These are phyloP conservation scores for Clausena lansium DNA, from an alignment of 345 rosid species.

Conservation along the genomic window DNA sequence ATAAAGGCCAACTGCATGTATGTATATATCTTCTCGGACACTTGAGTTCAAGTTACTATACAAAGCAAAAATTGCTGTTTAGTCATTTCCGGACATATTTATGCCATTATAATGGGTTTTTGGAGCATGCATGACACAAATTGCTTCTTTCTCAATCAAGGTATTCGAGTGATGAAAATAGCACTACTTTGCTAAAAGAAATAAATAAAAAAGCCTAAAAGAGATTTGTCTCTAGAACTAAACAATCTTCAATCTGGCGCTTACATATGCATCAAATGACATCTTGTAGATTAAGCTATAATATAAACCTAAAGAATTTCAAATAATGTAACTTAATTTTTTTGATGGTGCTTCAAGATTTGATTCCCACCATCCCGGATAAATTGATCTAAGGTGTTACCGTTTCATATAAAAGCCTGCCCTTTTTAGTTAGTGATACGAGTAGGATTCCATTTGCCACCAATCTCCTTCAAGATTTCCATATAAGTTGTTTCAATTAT, in stretches of 20 bases:
- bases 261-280: neutral
- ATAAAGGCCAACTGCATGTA: too few species aligned
- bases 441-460: slow-evolving; percentile 21
- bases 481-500: slow-evolving; percentile 17
- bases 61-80: too few species aligned
- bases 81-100: too few species aligned
- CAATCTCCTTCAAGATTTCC: neutral
- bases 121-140: too few species aligned
- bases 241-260: neutral
- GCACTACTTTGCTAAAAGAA: neutral
- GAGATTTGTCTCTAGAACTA: neutral
- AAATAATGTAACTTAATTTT: neutral
- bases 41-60: accelerated
- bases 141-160: neutral
- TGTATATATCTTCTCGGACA: accelerated
- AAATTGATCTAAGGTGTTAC: neutral
- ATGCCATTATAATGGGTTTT: too few species aligned
- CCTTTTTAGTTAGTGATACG: slow-evolving; percentile 18
- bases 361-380: slow-evolving; percentile 1
- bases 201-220: neutral
- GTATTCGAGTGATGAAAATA: neutral
- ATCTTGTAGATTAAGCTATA: neutral
- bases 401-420: neutral
- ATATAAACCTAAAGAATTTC: too few species aligned
- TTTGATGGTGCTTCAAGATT: neutral